phyloP scores from a whole-genome alignment of 169 alveolate genomes.

The Plasmodium cynomolgi region DNA sequence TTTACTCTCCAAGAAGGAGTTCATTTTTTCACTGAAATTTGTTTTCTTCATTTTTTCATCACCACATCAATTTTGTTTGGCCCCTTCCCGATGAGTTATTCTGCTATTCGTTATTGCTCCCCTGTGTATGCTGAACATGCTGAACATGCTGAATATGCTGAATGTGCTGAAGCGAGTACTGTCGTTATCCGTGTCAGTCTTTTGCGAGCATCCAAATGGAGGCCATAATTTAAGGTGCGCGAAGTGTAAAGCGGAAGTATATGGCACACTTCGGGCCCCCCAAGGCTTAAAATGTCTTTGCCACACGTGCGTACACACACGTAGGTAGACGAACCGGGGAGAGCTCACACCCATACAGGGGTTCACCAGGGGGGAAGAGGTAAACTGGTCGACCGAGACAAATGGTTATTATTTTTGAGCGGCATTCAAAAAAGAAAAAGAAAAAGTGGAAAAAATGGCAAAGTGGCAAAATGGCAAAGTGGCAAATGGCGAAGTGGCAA shows the following conservation, averaged over 20 bases:
- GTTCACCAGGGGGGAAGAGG: neutral
- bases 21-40: slow-evolving; percentile 20
- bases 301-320: neutral
- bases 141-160: too few species aligned
- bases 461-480: too few species aligned
- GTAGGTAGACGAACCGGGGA: neutral
- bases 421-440: neutral
- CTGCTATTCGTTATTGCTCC: neutral
- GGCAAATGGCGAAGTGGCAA: too few species aligned
- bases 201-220: neutral
- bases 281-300: neutral
- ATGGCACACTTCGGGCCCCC: neutral
- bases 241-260: neutral
- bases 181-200: neutral
- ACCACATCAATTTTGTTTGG: neutral
- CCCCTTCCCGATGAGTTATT: neutral
- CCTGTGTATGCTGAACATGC: too few species aligned
- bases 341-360: neutral
- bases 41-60: slow-evolving; percentile 2
- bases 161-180: neutral
- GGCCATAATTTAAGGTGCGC: neutral
- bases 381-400: neutral
- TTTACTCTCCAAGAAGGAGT: neutral
- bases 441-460: too few species aligned
- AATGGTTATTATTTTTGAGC: neutral